A percentile compares a stretch with the other conserved stretches of the same genome.
Conservation (phyloP, 2,329 filamentous ascomycete species). For the Bipolaris gigantea region DNA sequence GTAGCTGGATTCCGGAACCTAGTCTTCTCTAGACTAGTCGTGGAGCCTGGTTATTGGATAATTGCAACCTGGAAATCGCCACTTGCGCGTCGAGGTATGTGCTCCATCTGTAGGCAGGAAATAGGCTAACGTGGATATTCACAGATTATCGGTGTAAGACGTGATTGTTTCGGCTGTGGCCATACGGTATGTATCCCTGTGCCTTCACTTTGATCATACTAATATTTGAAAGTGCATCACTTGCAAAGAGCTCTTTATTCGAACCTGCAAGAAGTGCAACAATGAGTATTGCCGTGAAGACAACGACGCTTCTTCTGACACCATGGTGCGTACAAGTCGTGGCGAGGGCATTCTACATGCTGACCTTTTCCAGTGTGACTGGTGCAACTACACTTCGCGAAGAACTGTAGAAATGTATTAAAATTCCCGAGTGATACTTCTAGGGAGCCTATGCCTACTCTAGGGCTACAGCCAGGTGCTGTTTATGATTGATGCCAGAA, state of each 20-base stretch:
- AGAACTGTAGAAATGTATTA: constrained; percentile 43
- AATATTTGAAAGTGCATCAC: constrained; percentile 63
- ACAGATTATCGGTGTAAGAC: constrained; percentile 57
- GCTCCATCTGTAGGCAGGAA: constrained; percentile 23
- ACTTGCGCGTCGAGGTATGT: constrained; percentile 47
- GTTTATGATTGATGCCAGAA: background rate
- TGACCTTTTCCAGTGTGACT: constrained; percentile 41
- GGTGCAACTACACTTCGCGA: constrained; percentile 44
- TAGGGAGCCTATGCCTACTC: background rate
- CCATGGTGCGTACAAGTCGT: constrained; percentile 44
- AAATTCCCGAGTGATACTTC: background rate
- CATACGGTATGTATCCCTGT: constrained; percentile 60
- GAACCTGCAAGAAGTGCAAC: constrained; percentile 70
- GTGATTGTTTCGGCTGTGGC: constrained; percentile 85
- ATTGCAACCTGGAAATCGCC: constrained; percentile 35
- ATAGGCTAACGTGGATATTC: constrained; percentile 33
- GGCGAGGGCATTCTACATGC: background rate
- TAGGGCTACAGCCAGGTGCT: background rate
- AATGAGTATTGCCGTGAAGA: constrained; percentile 83
- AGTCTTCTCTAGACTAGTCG: constrained; percentile 37
- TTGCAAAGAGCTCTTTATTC: constrained; percentile 73
- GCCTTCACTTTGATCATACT: background rate
- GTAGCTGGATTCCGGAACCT: constrained; percentile 45
- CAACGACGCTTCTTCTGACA: constrained; percentile 77
- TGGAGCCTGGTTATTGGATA: constrained; percentile 42